Evolutionary conservation across 1,139 yeast species (phyloP), one percentile per base, ranked within the genome.

Genomic region (Kluyveromyces marxianus): DNA sequence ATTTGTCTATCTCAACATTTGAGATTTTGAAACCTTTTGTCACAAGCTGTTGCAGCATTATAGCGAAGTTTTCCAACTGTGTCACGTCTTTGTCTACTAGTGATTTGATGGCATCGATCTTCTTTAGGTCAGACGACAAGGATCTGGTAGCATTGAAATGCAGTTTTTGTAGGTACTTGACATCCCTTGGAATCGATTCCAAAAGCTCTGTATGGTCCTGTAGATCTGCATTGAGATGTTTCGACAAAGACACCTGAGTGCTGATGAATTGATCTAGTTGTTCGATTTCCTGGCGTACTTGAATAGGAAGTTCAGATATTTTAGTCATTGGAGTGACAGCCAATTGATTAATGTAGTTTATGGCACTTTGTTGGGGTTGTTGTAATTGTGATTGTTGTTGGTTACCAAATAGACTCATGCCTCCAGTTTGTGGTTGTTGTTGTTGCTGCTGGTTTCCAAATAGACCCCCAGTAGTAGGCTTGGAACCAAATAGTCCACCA

Each of bases 321-420:
- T 95, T 75, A 0, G 97, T 87, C 76, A 90, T 79, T 4, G 96
- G 84, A 3, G 92, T 85, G 45, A 89, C 73, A 40, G 78, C 83
- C 21, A 72, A 65, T 35, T 67, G 60, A n/a, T 61, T 56, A 4
- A 64, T 54, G 29, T 53, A 46, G 25, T 57, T 55, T 39, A 64
- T 46, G n/a, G 60, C 57, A 54, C 69, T 52, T 48, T 64, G 71
- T 48, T 66, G 72, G 47, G 66, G 71, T 37, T 61, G 68, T 42
- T 65, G 39, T 41, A 54, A 63, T 44, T 56, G 69, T 34, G 47
- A 59, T 30, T 53, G 58, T 44, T 54, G 60, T 21, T 29, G 35
- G 10, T 39, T 25, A 10, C 67, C 66, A 51, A 62, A 61, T 14
- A 58, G 47, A 8, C 63, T 59, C 6, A 14, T 14, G 21, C 72